These are phyloP conservation scores for Sanghuangporus weigelae DNA, from an alignment of 1,284 basidiomycete species.

Conservation along the genomic window DNA sequence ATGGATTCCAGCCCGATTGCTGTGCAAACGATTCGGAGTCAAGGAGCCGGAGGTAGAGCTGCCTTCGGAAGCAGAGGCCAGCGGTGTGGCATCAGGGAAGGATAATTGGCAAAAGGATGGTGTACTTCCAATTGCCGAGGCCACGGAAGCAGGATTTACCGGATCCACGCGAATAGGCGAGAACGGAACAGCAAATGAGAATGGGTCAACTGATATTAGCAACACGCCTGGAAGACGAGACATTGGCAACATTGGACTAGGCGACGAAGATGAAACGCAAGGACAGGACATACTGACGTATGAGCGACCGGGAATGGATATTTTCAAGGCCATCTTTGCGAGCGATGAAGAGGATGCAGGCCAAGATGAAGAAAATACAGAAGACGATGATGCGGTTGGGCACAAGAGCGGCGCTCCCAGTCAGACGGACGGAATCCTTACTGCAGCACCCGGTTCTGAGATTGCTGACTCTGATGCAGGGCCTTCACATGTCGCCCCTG, in stretches of 20 bases:
- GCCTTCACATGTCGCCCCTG: neutral
- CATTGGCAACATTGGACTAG: slow-evolving; percentile 71
- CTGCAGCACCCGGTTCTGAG: neutral
- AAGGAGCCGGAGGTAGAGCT: slow-evolving; percentile 67
- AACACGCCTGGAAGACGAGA: slow-evolving; percentile 41
- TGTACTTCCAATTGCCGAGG: slow-evolving; percentile 16
- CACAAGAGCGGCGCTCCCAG: neutral
- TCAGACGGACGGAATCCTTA: neutral
- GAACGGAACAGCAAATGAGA: slow-evolving; percentile 14
- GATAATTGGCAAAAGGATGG: slow-evolving; percentile 17
- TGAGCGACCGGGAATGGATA: slow-evolving; percentile 81
- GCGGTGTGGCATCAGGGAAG: slow-evolving; percentile 19
- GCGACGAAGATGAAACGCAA: slow-evolving; percentile 82
- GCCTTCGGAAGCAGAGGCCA: slow-evolving; percentile 21
- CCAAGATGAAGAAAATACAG: slow-evolving; percentile 41
- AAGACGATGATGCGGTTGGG: slow-evolving; percentile 26
- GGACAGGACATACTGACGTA: slow-evolving; percentile 85
- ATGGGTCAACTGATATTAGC: slow-evolving; percentile 3
- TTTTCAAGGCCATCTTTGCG: slow-evolving; percentile 94
- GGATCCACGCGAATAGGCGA: slow-evolving; percentile 21
- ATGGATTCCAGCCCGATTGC: slow-evolving; percentile 77
- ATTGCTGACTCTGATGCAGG: neutral
- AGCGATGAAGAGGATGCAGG: slow-evolving; percentile 77
- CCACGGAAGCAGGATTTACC: slow-evolving; percentile 20
- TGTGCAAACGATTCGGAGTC: slow-evolving; percentile 95